Evolutionary conservation across 1,139 yeast species (phyloP).

Genomic region (Sugiyamaella paludigena): DNA sequence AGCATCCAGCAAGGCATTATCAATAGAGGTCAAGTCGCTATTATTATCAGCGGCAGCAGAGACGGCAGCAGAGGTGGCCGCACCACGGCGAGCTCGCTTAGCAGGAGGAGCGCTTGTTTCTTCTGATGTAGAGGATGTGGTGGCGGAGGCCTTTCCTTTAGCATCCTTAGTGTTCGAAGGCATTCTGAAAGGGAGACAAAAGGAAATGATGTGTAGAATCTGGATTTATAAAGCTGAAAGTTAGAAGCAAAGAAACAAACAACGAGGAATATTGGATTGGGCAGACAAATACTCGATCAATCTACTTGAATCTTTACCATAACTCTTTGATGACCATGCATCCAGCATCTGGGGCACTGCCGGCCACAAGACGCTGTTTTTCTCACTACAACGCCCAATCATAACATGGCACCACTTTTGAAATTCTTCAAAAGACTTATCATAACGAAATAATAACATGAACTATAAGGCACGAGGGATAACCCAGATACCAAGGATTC

Average conservation of each 20-base stretch:
- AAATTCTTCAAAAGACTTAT: not conserved
- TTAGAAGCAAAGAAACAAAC: no score
- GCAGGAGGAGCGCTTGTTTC: not conserved
- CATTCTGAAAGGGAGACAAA: not conserved
- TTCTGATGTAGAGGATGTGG: not conserved
- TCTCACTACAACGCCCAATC: not conserved
- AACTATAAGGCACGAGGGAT: no score
- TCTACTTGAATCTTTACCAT: no score
- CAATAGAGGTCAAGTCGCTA: no score
- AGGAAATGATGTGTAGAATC: not conserved
- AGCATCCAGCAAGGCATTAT: no score
- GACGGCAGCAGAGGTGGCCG: slow-evolving; percentile 4
- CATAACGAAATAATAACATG: no score
- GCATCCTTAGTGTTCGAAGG: not conserved
- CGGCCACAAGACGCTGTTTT: not conserved
- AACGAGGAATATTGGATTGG: no score
- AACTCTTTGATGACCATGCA: no score
- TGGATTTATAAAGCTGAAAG: no score
- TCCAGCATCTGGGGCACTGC: no score
- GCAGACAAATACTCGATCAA: no score
- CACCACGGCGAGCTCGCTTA: not conserved
- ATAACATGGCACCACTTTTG: not conserved
- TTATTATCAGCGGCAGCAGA: not conserved
- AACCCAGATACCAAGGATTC: not conserved
- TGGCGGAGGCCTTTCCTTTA: not conserved